Base-by-base conservation (phyloP, 179 eudicot genomes). In the Beta lomatogona region DNA sequence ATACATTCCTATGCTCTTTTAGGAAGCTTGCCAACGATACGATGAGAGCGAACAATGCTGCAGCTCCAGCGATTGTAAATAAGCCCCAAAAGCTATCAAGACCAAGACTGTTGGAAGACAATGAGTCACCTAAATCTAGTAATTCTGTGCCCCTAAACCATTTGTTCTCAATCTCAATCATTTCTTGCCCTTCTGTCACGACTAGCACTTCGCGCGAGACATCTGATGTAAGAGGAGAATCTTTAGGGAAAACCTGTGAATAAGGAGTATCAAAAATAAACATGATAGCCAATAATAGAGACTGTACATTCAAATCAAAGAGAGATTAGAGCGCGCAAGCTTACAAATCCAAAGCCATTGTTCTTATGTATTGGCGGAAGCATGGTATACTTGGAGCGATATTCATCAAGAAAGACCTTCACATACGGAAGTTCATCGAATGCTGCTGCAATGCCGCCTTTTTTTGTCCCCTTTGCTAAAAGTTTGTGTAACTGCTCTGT, bases 341-440 rank as follows among this genome's bases (percentile, higher is more conserved):
- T 90, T 80, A 90, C 98, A 75, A 93, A 93, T 69, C 92, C 94
- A 70, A 91, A 87, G 60, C 98, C 96, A 52, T 80, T 86, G 31
- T 86, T 87, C 80, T 77, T 79, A 68, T 84, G 84, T 21, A 68
- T 84, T 2, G 89, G 90, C 31, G 86, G 91, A n/a, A 86, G 86
- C 84, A 82, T 87, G 21, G 82, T 88, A 73, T 90, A 92, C 73
- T 88, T 86, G 45, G 85, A 58, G 75, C 94, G 81, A 64, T 93
- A 74, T 12, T 79, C 77, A 6, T 84, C 58, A 54, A 92, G 86
- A 57, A 93, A 85, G 61, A 84, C 85, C 73, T 85, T 91, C 19
- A 91, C 22, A 63, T 86, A 92, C 44, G 94, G 93, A 18, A 90
- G 75, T 69, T 92, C 96, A 71, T 91, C 94, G 41, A 87, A 60